Evolutionary conservation across 345 rosid genomes (phyloP).

Genomic region (Eucalyptus pauciflora): DNA sequence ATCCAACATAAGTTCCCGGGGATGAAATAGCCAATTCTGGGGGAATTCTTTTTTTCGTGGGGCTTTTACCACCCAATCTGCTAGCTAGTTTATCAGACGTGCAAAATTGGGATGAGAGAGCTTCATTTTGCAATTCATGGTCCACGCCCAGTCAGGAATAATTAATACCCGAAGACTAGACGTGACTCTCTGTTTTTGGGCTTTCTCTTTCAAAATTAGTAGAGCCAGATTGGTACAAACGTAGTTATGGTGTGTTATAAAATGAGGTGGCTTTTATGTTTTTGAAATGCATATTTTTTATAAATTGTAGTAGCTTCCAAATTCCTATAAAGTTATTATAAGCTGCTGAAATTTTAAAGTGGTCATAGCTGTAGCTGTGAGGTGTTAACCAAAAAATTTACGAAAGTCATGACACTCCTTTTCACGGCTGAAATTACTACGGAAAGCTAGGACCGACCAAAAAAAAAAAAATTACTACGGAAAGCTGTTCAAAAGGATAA

Average conservation of each 20-base stretch:
- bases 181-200: too few species aligned
- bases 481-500: not conserved
- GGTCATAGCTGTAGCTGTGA: not conserved
- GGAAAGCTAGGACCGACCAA: not conserved
- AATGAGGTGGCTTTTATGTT: not conserved
- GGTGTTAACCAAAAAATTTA: not conserved
- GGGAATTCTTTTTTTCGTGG: too few species aligned
- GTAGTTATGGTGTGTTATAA: not conserved
- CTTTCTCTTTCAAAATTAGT: not conserved
- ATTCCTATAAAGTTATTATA: not conserved
- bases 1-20: too few species aligned
- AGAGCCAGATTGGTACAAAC: not conserved
- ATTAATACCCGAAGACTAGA: too few species aligned
- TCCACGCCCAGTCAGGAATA: too few species aligned
- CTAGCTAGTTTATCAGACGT: too few species aligned
- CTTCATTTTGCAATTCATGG: too few species aligned
- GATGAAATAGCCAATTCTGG: too few species aligned
- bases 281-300: too few species aligned
- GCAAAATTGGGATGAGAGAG: too few species aligned
- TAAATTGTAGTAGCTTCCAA: not conserved
- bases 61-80: too few species aligned
- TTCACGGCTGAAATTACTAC: accelerated
- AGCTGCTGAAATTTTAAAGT: not conserved
- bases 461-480: too few species aligned
- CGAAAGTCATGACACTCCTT: accelerated